Percentiles rank a stretch among this genome's conserved stretches.
These are phyloP conservation scores for Lepidopterella palustris DNA, from an alignment of 495 filamentous ascomycete species.

Conservation along the genomic window DNA sequence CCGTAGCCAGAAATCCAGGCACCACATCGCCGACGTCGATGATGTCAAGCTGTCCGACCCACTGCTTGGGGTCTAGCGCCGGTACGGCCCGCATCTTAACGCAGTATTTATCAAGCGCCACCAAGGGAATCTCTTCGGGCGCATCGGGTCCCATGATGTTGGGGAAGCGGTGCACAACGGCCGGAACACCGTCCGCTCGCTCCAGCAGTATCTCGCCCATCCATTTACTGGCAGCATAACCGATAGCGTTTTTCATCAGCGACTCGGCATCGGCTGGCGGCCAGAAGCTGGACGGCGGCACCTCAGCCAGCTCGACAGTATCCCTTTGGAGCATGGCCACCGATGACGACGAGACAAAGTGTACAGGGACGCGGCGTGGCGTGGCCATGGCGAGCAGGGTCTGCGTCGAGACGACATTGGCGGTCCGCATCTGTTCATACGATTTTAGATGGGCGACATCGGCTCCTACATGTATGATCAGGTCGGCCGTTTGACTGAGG, in stretches of 20 bases:
- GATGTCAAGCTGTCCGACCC: not conserved
- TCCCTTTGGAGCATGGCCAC: not conserved
- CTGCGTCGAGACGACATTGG: not conserved
- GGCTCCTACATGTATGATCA: conserved; percentile 12
- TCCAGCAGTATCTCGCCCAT: conserved; percentile 6
- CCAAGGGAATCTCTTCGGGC: not conserved
- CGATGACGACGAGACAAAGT: conserved; percentile 4
- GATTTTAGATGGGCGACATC: not conserved
- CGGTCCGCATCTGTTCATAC: not conserved
- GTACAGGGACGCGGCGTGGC: not conserved
- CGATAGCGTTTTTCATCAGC: too few species aligned
- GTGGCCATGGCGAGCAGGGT: not conserved
- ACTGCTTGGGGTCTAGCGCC: not conserved
- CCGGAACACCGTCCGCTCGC: not conserved
- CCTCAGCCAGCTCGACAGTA: not conserved
- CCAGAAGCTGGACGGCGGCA: not conserved
- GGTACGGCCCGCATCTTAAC: not conserved
- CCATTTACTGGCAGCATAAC: conserved; percentile 4
- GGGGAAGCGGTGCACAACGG: conserved; percentile 4
- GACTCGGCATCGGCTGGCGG: not conserved
- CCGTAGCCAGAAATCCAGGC: not conserved
- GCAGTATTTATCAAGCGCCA: not conserved
- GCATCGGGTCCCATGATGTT: conserved; percentile 1
- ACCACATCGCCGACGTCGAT: conserved; percentile 3
- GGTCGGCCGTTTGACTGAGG: not conserved